phyloP scores from a whole-genome alignment of 495 filamentous ascomycete genomes.

The Thermothielavioides terrestris region DNA sequence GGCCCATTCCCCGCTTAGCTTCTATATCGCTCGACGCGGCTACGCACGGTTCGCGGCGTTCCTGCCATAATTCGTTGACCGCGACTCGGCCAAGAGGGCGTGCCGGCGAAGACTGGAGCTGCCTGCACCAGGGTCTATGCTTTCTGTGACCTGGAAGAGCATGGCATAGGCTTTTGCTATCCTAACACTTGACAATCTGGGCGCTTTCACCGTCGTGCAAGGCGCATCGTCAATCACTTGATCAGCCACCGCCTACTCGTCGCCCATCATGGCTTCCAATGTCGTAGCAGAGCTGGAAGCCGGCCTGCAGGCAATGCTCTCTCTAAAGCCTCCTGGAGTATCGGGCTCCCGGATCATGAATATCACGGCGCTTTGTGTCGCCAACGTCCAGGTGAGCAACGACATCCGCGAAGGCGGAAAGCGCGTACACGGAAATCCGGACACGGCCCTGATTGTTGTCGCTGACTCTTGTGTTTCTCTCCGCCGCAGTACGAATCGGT shows the following conservation, averaged over 20 bases:
- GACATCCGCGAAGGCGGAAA: not conserved
- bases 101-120: conserved; percentile 6
- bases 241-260: conserved; percentile 9
- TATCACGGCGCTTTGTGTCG: conserved; percentile 76
- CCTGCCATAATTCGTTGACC: conserved; percentile 23
- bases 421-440: no score
- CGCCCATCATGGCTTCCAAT: conserved; percentile 53
- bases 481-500: conserved; percentile 76
- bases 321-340: conserved; percentile 85
- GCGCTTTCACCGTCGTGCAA: conserved; percentile 16
- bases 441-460: no score
- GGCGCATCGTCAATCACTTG: not conserved
- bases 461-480: conserved; percentile 17
- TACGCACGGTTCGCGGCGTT: conserved; percentile 10
- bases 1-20: not conserved
- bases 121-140: conserved; percentile 9
- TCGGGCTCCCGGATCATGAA: conserved; percentile 80
- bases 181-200: conserved; percentile 3
- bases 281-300: conserved; percentile 85
- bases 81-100: conserved; percentile 5
- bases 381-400: conserved; percentile 83
- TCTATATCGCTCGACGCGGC: conserved; percentile 1
- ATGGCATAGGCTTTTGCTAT: conserved; percentile 21
- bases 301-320: conserved; percentile 82
- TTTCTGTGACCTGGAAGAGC: conserved; percentile 21